Evolutionary conservation across 179 eudicot species (phyloP).

Genomic region (Silene noctiflora): DNA sequence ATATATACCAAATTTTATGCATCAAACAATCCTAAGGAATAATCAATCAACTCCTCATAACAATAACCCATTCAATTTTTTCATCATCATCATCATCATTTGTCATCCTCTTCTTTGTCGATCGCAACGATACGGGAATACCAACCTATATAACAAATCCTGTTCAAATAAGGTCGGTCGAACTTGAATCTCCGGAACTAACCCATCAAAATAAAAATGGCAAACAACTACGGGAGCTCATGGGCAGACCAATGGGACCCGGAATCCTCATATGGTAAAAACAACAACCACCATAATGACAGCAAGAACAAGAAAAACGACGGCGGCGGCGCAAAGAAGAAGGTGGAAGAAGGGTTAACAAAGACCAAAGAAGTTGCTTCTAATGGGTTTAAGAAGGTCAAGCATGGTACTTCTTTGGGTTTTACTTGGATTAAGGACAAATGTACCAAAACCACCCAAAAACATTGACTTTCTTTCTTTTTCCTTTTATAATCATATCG

Average conservation of each 20-base stretch:
- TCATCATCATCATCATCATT: too few species aligned
- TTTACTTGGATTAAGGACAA: constrained; percentile 62
- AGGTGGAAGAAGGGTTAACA: constrained; percentile 53
- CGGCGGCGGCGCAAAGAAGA: constrained; percentile 37
- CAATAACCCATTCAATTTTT: background rate
- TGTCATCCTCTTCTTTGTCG: too few species aligned
- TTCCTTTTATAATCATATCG: background rate
- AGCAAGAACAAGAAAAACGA: constrained; percentile 19
- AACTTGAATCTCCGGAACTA: too few species aligned
- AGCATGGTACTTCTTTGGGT: constrained; percentile 51
- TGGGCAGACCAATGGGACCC: constrained; percentile 76
- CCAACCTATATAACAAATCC: too few species aligned
- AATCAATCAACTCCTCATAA: too few species aligned
- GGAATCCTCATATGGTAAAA: constrained; percentile 26
- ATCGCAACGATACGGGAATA: too few species aligned
- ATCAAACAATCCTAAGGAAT: background rate
- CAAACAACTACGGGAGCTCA: constrained; percentile 39
- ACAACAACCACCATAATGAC: background rate
- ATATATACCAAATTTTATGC: background rate
- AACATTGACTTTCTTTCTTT: constrained; percentile 20
- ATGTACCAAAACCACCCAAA: constrained; percentile 45
- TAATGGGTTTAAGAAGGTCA: constrained; percentile 59
- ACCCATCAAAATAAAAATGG: constrained; percentile 6
- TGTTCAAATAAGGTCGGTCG: too few species aligned
- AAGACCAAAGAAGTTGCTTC: constrained; percentile 63